These are phyloP conservation scores for Cenchrus americanus DNA, from an alignment of 176 grass and related monocot species.

Conservation along the genomic window DNA sequence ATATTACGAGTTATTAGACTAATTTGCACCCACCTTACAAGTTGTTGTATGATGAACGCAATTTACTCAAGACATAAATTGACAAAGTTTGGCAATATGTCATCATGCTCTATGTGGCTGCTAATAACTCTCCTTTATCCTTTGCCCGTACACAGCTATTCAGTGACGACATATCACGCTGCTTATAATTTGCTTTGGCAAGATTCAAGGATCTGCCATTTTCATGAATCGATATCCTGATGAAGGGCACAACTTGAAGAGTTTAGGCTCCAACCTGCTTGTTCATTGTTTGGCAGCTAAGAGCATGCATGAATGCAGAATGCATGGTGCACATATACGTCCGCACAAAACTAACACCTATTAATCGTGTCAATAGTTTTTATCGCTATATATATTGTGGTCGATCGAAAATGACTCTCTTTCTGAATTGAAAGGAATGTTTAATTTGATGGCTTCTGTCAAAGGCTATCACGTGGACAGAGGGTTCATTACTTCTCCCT, in stretches of 20 bases:
- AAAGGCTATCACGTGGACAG: not conserved
- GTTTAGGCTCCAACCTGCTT: not conserved
- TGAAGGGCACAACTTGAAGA: too few relatives aligned
- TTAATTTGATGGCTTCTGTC: not conserved
- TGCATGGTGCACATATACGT: not conserved
- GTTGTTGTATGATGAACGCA: too few relatives aligned
- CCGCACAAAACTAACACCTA: too few relatives aligned
- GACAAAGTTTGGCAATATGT: not conserved
- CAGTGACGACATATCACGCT: not conserved
- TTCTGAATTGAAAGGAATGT: not conserved
- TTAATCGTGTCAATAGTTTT: too few relatives aligned
- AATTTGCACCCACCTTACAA: too few relatives aligned
- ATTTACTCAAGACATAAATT: too few relatives aligned
- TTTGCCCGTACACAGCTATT: not conserved
- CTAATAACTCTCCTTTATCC: not conserved
- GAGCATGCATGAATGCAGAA: too few relatives aligned
- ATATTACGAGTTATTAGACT: too few relatives aligned
- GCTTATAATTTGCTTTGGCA: not conserved
- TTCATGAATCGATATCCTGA: not conserved
- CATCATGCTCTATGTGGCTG: not conserved
- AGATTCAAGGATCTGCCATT: not conserved
- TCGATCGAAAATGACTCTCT: not conserved
- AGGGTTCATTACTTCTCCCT: too few relatives aligned
- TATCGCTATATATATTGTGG: not conserved
- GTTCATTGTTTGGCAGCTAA: not conserved